Evolutionary conservation across 495 filamentous ascomycete species (phyloP).

Genomic region (Geopyxis carbonaria): DNA sequence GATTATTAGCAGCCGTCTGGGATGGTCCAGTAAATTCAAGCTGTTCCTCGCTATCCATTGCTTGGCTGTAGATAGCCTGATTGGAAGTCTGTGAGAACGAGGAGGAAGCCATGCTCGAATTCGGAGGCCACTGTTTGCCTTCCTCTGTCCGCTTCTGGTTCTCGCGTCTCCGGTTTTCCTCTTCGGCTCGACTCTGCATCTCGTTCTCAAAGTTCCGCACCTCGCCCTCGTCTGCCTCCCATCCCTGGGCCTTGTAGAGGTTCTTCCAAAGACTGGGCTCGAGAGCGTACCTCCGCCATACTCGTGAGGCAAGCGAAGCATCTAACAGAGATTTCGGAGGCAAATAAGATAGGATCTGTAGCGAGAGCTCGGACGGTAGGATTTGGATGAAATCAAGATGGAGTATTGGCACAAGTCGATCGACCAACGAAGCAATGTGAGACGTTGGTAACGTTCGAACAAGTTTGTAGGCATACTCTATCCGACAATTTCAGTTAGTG

Average conservation of each 20-base stretch:
- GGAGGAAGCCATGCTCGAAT: not conserved
- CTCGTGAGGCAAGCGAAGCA: slow-evolving; percentile 57
- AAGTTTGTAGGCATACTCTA: slow-evolving; percentile 26
- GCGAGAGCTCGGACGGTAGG: slow-evolving; percentile 74
- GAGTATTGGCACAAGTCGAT: slow-evolving; percentile 24
- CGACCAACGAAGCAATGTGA: slow-evolving; percentile 22
- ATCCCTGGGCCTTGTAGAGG: slow-evolving; percentile 68
- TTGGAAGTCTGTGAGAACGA: too few relatives aligned
- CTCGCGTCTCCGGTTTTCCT: slow-evolving; percentile 8
- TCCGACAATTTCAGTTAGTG: not conserved
- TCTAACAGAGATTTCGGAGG: slow-evolving; percentile 57
- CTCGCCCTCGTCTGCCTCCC: slow-evolving; percentile 51
- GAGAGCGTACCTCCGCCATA: slow-evolving; percentile 65
- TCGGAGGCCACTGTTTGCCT: slow-evolving; percentile 11
- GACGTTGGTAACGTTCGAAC: slow-evolving; percentile 24
- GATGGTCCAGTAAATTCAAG: too few relatives aligned
- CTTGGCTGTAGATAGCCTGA: slow-evolving; percentile 1
- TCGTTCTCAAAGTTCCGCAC: slow-evolving; percentile 50
- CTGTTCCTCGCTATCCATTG: not conserved
- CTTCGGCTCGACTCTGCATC: slow-evolving; percentile 28
- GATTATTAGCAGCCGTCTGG: not conserved
- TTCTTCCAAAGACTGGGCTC: slow-evolving; percentile 76
- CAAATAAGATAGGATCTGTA: slow-evolving; percentile 74
- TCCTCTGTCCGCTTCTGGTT: slow-evolving; percentile 9
- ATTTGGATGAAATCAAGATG: slow-evolving; percentile 76